A percentile compares a stretch with the other conserved stretches of the same genome.
These are phyloP conservation scores for Hypocrella siamensis DNA, from an alignment of 2,329 filamentous ascomycete species.

Conservation along the genomic window DNA sequence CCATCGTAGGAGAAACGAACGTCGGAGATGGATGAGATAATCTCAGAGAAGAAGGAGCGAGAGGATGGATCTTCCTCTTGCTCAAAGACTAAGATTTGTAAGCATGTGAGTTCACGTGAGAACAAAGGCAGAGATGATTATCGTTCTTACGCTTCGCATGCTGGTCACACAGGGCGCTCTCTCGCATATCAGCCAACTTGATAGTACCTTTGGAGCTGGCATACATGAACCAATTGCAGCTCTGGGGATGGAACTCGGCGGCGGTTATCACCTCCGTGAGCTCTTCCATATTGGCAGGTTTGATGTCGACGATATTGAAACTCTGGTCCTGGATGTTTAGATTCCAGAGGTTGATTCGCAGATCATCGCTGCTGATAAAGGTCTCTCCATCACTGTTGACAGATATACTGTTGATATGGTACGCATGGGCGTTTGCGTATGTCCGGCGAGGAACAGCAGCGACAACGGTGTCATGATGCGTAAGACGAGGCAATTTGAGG, in stretches of 20 bases:
- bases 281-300: constrained; percentile 99
- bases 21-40: constrained; percentile 97
- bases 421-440: constrained; percentile 95
- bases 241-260: constrained; percentile 89
- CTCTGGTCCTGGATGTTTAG: constrained; percentile 98
- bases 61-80: constrained; percentile 95
- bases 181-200: constrained; percentile 95
- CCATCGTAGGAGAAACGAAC: constrained; percentile 95
- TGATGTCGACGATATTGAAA: constrained; percentile 99
- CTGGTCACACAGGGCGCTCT: constrained; percentile 89
- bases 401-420: constrained; percentile 99
- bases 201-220: constrained; percentile 98
- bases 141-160: constrained; percentile 77
- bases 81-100: constrained; percentile 61
- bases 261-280: constrained; percentile 97
- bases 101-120: constrained; percentile 5
- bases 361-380: constrained; percentile 95
- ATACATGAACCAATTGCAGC: constrained; percentile 99
- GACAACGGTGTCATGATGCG: constrained; percentile 95
- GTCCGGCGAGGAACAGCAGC: constrained; percentile 90
- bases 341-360: constrained; percentile 98
- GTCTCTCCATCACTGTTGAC: constrained; percentile 99
- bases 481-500: constrained; percentile 86
- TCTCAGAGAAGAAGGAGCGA: constrained; percentile 98
- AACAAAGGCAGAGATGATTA: background rate